phyloP scores from a whole-genome alignment of 1,139 yeast genomes.

The Geotrichum reessii region DNA sequence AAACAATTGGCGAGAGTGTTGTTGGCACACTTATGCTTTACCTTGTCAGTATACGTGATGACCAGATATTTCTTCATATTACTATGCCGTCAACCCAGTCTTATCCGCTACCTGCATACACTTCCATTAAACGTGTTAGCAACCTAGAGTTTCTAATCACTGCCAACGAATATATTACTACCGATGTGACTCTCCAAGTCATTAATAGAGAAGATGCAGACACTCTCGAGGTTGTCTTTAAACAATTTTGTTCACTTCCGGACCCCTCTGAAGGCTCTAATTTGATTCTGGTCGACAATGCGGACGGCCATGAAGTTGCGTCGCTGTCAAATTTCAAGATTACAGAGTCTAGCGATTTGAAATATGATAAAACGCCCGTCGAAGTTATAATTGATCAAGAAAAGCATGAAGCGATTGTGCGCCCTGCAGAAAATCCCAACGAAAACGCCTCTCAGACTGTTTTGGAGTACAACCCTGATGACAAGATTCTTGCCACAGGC shows the following conservation, averaged over 20 bases:
- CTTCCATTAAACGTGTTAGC: constrained; percentile 3
- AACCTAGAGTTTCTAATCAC: constrained; percentile 1
- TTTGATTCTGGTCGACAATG: constrained; percentile 9
- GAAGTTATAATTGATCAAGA: constrained; percentile 7
- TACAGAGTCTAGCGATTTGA: constrained; percentile 9
- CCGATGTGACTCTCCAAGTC: neutral
- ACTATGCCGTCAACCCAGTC: constrained; percentile 13
- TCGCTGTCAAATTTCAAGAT: neutral
- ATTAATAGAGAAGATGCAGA: constrained; percentile 2
- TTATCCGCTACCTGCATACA: constrained; percentile 11
- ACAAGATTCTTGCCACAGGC: constrained; percentile 13
- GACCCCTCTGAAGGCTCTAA: neutral
- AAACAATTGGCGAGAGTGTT: constrained; percentile 1
- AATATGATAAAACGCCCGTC: constrained; percentile 17
- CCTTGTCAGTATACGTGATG: constrained; percentile 1
- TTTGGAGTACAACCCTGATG: constrained; percentile 5
- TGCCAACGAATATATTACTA: neutral
- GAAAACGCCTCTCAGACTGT: neutral
- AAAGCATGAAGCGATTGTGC: constrained; percentile 3
- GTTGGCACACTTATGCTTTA: constrained; percentile 9
- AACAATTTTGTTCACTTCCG: constrained; percentile 15
- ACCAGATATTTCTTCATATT: constrained; percentile 3
- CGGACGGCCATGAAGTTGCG: constrained; percentile 14
- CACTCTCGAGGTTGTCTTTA: constrained; percentile 11
- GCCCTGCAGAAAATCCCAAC: constrained; percentile 6